A percentile compares a stretch with the other conserved stretches of the same genome.
phyloP scores from a whole-genome alignment of 139 green algal genomes.

The Closterium sp. region DNA sequence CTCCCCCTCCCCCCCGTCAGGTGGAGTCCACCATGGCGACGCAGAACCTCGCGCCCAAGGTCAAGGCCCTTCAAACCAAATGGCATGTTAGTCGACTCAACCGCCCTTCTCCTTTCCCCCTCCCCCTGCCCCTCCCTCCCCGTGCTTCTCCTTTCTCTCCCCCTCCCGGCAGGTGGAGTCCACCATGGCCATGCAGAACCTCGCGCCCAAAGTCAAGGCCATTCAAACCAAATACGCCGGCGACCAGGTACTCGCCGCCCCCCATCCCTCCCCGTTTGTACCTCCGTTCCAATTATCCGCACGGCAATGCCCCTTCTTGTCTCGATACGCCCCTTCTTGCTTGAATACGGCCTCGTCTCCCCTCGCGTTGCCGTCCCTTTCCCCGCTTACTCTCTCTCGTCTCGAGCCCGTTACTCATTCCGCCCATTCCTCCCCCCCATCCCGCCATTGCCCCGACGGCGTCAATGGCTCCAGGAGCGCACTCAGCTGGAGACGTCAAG shows the following conservation, averaged over 20 bases:
- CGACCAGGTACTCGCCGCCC: conserved; percentile 61
- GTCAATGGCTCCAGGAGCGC: conserved; percentile 38
- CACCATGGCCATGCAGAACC: conserved; percentile 83
- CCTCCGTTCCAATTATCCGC: neutral
- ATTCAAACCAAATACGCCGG: conserved; percentile 86
- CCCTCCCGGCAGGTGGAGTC: conserved; percentile 64
- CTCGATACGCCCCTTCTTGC: no score
- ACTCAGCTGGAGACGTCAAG: conserved; percentile 79
- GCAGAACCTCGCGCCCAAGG: conserved; percentile 81
- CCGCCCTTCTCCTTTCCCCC: neutral
- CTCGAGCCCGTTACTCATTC: conserved; percentile 19
- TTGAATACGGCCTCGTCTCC: no score
- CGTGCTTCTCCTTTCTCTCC: neutral
- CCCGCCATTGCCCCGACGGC: neutral
- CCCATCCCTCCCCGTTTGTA: neutral
- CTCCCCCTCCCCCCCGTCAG: neutral
- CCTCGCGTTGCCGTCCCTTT: no score
- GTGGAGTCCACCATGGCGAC: conserved; percentile 84
- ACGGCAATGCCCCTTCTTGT: no score
- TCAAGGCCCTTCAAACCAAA: conserved; percentile 93
- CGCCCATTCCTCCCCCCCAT: neutral
- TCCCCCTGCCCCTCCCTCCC: no score
- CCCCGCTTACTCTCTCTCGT: no score
- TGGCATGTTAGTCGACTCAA: conserved; percentile 73
- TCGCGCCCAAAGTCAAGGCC: conserved; percentile 91